Evolutionary conservation across 1,284 basidiomycete genomes (phyloP).

Genomic region (Leccinum pseudoinsigne): DNA sequence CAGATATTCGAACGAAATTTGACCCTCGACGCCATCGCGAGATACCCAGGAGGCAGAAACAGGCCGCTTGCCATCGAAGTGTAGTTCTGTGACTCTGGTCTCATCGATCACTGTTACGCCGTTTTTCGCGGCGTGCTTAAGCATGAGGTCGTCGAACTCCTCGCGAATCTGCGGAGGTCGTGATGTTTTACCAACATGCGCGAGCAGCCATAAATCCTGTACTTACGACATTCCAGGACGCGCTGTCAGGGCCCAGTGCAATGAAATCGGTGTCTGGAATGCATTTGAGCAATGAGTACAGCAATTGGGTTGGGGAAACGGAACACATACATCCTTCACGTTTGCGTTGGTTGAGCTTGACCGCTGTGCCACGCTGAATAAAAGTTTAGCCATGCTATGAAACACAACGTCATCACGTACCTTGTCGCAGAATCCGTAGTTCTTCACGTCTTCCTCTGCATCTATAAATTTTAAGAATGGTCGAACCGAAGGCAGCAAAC

Average conservation of each 20-base stretch:
- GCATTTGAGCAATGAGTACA: background rate
- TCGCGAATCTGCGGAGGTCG: conserved; percentile 2
- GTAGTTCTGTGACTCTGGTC: conserved; percentile 37
- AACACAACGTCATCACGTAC: background rate
- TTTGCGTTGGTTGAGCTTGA: background rate
- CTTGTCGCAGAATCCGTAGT: background rate
- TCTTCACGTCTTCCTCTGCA: too few relatives aligned
- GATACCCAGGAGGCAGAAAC: conserved; percentile 40
- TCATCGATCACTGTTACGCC: conserved; percentile 43
- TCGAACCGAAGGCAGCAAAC: background rate
- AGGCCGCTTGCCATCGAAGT: conserved; percentile 36
- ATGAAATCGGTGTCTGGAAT: background rate
- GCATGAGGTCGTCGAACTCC: background rate
- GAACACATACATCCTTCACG: background rate
- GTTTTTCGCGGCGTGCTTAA: conserved; percentile 23
- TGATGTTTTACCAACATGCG: conserved; percentile 2
- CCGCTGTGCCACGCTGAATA: background rate
- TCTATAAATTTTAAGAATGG: background rate
- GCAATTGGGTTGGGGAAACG: background rate
- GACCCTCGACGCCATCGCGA: conserved; percentile 27
- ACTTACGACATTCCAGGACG: background rate
- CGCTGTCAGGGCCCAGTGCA: background rate
- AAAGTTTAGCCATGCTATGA: background rate
- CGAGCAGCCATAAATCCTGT: background rate
- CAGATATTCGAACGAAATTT: background rate